Conservation (phyloP, 2,329 filamentous ascomycete genomes). For the Phialophora verrucosa region DNA sequence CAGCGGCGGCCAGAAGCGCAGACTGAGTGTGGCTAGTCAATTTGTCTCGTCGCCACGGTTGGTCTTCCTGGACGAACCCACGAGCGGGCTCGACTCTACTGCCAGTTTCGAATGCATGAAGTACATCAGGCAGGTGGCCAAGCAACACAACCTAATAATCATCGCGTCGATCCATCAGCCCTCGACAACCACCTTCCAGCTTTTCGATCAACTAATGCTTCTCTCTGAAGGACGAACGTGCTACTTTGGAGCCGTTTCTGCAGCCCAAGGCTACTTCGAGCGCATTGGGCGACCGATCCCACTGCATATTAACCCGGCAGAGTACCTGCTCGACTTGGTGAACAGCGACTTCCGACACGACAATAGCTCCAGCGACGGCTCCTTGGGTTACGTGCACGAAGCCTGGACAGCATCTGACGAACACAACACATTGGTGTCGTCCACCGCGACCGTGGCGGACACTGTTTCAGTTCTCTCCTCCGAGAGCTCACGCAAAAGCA, state of each 20-base stretch:
- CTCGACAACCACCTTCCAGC: slow-evolving; percentile 75
- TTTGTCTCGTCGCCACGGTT: slow-evolving; percentile 81
- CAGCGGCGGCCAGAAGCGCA: slow-evolving; percentile 82
- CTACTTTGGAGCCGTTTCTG: slow-evolving; percentile 70
- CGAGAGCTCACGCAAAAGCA: slow-evolving; percentile 9
- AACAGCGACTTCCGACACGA: slow-evolving; percentile 74
- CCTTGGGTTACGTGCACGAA: slow-evolving; percentile 60
- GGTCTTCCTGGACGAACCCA: slow-evolving; percentile 83
- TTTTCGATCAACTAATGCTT: slow-evolving; percentile 80
- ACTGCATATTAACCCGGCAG: slow-evolving; percentile 75
- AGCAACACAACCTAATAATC: slow-evolving; percentile 67
- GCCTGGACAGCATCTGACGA: slow-evolving; percentile 56
- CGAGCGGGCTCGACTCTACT: slow-evolving; percentile 79
- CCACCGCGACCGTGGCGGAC: background rate
- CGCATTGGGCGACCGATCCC: slow-evolving; percentile 68
- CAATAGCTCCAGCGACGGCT: slow-evolving; percentile 50
- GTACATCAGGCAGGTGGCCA: slow-evolving; percentile 71
- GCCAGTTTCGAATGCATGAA: slow-evolving; percentile 77
- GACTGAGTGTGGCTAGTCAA: slow-evolving; percentile 79
- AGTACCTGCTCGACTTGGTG: slow-evolving; percentile 77
- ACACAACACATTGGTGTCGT: slow-evolving; percentile 8
- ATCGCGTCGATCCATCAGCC: slow-evolving; percentile 87
- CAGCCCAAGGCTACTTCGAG: slow-evolving; percentile 68
- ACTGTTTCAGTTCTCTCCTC: background rate
- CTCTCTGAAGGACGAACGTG: slow-evolving; percentile 73